phyloP scores from a whole-genome alignment of 495 filamentous ascomycete genomes.

The Tuber brumale region DNA sequence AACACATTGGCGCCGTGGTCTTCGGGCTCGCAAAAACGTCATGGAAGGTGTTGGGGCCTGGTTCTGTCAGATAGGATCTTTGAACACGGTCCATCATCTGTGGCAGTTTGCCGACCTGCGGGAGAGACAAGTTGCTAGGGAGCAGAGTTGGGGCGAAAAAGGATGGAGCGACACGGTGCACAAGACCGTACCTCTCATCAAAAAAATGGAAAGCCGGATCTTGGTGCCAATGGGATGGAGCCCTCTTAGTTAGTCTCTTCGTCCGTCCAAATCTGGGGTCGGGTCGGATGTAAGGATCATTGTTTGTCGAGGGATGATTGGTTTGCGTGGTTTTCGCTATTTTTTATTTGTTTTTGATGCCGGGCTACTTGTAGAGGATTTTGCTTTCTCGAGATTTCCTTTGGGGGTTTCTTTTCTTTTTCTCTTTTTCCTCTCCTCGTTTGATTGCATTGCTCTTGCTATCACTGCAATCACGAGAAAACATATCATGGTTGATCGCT shows the following conservation, averaged over 20 bases:
- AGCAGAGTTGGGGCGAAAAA: constrained; percentile 90
- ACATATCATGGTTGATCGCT: not conserved
- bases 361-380: constrained; percentile 18
- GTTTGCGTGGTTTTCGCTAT: constrained; percentile 30
- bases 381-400: constrained; percentile 18
- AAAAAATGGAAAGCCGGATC: constrained; percentile 89
- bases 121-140: constrained; percentile 80
- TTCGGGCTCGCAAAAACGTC: constrained; percentile 82
- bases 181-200: constrained; percentile 95
- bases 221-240: constrained; percentile 94
- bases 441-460: constrained; percentile 1
- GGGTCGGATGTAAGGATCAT: constrained; percentile 23
- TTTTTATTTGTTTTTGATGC: constrained; percentile 16
- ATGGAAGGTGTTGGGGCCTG: constrained; percentile 99
- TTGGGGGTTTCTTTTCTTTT: constrained; percentile 15
- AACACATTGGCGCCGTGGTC: constrained; percentile 90
- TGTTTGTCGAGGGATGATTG: constrained; percentile 28
- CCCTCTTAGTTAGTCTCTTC: constrained; percentile 55
- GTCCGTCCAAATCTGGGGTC: constrained; percentile 31
- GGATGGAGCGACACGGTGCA: constrained; percentile 98
- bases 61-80: constrained; percentile 96
- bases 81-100: constrained; percentile 96
- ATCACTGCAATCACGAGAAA: not conserved
- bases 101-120: constrained; percentile 98
- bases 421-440: constrained; percentile 5